phyloP scores from a whole-genome alignment of 805 yeast genomes.

The Wickerhamiella australiensis region DNA sequence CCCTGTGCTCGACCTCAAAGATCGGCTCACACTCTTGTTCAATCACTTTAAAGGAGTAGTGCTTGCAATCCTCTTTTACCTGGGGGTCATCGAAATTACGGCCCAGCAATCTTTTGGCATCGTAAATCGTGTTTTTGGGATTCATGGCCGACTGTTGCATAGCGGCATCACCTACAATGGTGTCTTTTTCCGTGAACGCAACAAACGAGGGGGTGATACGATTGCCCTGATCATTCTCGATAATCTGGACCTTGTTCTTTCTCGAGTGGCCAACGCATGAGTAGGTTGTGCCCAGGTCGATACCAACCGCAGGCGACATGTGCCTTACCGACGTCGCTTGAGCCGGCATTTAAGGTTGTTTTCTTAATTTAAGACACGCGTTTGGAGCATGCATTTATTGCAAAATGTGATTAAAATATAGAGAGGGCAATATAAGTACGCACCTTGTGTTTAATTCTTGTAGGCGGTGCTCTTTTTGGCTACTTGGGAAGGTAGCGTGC shows the following conservation, averaged over 20 bases:
- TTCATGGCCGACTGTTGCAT: constrained; percentile 95
- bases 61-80: constrained; percentile 82
- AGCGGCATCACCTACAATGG: constrained; percentile 93
- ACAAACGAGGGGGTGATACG: constrained; percentile 95
- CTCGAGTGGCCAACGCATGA: constrained; percentile 94
- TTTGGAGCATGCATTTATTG: no score
- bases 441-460: no score
- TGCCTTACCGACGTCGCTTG: no score
- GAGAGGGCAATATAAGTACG: no score
- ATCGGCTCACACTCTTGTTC: constrained; percentile 66
- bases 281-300: constrained; percentile 65
- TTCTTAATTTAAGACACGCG: no score
- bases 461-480: no score
- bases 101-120: constrained; percentile 90
- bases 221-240: constrained; percentile 97
- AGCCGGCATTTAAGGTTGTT: no score
- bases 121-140: constrained; percentile 75
- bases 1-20: constrained; percentile 69
- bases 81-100: constrained; percentile 72
- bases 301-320: constrained; percentile 14
- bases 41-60: constrained; percentile 80
- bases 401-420: no score
- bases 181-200: constrained; percentile 84
- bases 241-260: constrained; percentile 77
- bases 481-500: no score